Evolutionary conservation across 2,329 filamentous ascomycete genomes (phyloP).

Genomic region (Trichoderma simmonsii): DNA sequence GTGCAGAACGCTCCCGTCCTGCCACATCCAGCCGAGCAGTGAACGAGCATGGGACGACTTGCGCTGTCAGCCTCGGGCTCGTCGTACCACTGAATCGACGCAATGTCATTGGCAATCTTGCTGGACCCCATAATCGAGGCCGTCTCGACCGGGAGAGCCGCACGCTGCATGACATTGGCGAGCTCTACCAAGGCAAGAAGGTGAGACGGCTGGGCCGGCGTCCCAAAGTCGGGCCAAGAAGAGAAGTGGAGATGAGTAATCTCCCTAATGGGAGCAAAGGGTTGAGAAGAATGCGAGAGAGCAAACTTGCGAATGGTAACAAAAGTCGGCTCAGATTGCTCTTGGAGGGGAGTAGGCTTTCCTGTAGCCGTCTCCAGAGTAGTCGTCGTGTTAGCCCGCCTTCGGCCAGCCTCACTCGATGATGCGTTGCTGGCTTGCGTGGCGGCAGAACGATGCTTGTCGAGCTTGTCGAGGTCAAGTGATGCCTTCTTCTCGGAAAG

Average conservation of each 20-base stretch:
- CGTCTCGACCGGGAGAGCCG: constrained; percentile 47
- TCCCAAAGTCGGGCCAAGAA: constrained; percentile 96
- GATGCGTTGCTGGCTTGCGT: constrained; percentile 29
- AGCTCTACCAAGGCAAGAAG: constrained; percentile 87
- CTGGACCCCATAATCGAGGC: constrained; percentile 34
- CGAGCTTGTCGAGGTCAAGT: constrained; percentile 64
- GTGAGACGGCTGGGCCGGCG: constrained; percentile 83
- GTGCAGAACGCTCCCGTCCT: constrained; percentile 96
- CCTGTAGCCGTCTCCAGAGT: constrained; percentile 37
- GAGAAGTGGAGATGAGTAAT: constrained; percentile 94
- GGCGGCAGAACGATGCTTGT: constrained; percentile 47
- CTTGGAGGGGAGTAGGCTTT: constrained; percentile 26
- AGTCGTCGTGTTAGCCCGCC: constrained; percentile 54
- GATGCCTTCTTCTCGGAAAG: constrained; percentile 81
- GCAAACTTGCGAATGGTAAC: constrained; percentile 86
- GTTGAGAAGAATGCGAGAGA: constrained; percentile 69
- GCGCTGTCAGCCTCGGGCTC: constrained; percentile 56
- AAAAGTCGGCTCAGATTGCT: constrained; percentile 60
- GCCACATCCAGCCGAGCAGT: constrained; percentile 94
- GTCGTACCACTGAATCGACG: constrained; percentile 47
- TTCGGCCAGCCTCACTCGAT: constrained; percentile 42
- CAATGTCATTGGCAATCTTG: constrained; percentile 28
- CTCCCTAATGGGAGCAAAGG: constrained; percentile 83
- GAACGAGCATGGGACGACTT: constrained; percentile 76
- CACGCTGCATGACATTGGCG: constrained; percentile 70